Percentiles rank a stretch among this genome's conserved stretches.
These are phyloP conservation scores for Trichoderma citrinoviride DNA, from an alignment of 2,329 filamentous ascomycete genomes.

Conservation along the genomic window DNA sequence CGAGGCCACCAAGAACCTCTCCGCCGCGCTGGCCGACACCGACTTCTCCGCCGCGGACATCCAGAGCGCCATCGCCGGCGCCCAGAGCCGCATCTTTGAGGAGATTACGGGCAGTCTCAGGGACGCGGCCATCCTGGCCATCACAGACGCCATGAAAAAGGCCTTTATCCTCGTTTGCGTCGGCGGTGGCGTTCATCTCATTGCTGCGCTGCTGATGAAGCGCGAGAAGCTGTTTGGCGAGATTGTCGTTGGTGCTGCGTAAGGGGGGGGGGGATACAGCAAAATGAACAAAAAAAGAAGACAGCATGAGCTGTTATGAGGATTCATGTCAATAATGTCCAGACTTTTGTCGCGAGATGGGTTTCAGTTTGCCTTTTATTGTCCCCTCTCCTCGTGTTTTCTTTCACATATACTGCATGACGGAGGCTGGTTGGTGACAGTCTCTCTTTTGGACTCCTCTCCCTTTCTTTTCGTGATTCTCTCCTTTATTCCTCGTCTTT, in stretches of 20 bases:
- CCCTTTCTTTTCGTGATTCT: background rate
- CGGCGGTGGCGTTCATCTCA: constrained; percentile 13
- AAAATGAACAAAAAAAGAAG: background rate
- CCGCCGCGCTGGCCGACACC: background rate
- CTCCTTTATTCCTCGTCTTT: background rate
- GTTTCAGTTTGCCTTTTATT: no score
- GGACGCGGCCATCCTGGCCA: constrained; percentile 15
- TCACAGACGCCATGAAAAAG: constrained; percentile 20
- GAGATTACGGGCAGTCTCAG: constrained; percentile 9
- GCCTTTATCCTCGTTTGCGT: constrained; percentile 15
- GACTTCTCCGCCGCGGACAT: constrained; percentile 18
- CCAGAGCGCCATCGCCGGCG: constrained; percentile 19
- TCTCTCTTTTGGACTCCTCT: background rate
- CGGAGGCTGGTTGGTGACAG: no score
- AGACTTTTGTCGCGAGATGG: background rate
- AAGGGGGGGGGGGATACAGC: background rate
- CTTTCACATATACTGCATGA: no score
- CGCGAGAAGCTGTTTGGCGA: constrained; percentile 23
- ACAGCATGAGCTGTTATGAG: background rate
- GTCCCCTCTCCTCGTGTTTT: no score
- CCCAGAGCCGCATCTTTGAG: constrained; percentile 20
- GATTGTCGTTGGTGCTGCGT: constrained; percentile 5
- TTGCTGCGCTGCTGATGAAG: constrained; percentile 17
- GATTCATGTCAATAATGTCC: background rate
- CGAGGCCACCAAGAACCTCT: constrained; percentile 11